phyloP scores from a whole-genome alignment of 768 basidiomycete species.

The Calocybe indica region DNA sequence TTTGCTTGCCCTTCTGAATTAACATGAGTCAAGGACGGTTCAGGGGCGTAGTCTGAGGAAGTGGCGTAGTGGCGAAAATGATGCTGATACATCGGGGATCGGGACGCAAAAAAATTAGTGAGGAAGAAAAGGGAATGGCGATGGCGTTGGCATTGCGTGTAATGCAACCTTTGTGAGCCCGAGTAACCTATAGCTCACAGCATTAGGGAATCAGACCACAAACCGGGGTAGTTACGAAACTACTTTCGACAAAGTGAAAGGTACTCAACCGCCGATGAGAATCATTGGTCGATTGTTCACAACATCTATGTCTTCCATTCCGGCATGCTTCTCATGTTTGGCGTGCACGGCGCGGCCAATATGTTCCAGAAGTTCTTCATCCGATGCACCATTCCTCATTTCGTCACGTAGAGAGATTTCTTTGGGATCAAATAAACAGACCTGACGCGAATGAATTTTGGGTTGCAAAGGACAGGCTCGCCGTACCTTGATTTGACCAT shows the following conservation, averaged over 20 bases:
- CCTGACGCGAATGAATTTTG: slow-evolving; percentile 34
- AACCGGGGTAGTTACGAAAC: not conserved
- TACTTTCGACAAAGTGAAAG: slow-evolving; percentile 20
- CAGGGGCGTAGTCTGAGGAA: slow-evolving; percentile 18
- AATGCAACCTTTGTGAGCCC: not conserved
- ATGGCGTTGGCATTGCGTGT: not conserved
- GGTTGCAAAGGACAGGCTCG: not conserved
- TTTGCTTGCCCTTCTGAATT: slow-evolving; percentile 61
- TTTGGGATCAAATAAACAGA: slow-evolving; percentile 82
- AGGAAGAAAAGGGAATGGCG: not conserved
- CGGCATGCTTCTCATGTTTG: slow-evolving; percentile 80
- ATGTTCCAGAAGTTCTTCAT: slow-evolving; percentile 52
- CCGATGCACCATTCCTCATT: slow-evolving; percentile 58
- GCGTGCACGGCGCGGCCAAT: slow-evolving; percentile 61
- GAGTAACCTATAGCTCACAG: slow-evolving; percentile 6
- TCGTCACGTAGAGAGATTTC: slow-evolving; percentile 78
- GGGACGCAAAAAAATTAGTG: not conserved
- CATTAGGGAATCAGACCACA: too few relatives aligned
- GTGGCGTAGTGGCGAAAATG: slow-evolving; percentile 10
- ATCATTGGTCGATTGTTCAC: slow-evolving; percentile 84
- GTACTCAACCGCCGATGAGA: slow-evolving; percentile 86
- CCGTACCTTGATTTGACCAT: slow-evolving; percentile 80
- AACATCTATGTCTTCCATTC: slow-evolving; percentile 78
- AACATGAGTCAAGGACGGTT: slow-evolving; percentile 58
- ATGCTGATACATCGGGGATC: not conserved